These are phyloP conservation scores for Irpex sp. DNA, from an alignment of 1,284 basidiomycete genomes.

Conservation along the genomic window DNA sequence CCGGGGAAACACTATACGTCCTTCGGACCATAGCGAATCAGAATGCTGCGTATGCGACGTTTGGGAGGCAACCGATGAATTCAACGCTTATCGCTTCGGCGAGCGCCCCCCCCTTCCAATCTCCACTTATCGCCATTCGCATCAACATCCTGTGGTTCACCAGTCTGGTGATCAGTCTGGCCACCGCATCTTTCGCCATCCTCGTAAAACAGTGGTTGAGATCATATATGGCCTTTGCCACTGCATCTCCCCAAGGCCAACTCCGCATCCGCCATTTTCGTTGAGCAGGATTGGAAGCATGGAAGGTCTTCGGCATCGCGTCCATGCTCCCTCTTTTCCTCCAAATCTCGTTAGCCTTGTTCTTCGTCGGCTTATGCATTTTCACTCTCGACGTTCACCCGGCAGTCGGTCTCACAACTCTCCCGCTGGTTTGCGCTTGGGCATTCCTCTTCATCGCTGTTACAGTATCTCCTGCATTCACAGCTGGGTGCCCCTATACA, in stretches of 20 bases:
- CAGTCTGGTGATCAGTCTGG: conserved; percentile 14
- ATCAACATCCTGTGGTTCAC: conserved; percentile 14
- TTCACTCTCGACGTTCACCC: conserved; percentile 8
- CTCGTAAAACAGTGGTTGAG: conserved; percentile 17
- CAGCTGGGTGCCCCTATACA: conserved; percentile 1
- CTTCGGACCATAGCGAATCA: too few relatives aligned
- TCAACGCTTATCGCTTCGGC: too few relatives aligned
- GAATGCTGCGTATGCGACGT: too few relatives aligned
- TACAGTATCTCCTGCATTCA: background rate
- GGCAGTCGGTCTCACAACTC: background rate
- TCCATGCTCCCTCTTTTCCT: conserved; percentile 14
- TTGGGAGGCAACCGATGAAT: too few relatives aligned
- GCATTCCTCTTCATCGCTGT: background rate
- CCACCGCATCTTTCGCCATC: conserved; percentile 13
- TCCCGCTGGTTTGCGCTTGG: background rate
- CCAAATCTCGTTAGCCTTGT: conserved; percentile 11
- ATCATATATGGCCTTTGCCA: conserved; percentile 2
- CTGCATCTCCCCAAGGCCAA: conserved; percentile 1
- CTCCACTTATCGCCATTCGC: background rate
- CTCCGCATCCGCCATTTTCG: conserved; percentile 9
- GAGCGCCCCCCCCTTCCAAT: background rate
- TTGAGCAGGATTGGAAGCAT: conserved; percentile 3
- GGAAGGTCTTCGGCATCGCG: conserved; percentile 12
- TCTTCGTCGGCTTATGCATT: conserved; percentile 14
- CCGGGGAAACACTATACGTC: too few relatives aligned